Base-by-base conservation (phyloP, 164 flowering plant species). In the Vitis cinerea region DNA sequence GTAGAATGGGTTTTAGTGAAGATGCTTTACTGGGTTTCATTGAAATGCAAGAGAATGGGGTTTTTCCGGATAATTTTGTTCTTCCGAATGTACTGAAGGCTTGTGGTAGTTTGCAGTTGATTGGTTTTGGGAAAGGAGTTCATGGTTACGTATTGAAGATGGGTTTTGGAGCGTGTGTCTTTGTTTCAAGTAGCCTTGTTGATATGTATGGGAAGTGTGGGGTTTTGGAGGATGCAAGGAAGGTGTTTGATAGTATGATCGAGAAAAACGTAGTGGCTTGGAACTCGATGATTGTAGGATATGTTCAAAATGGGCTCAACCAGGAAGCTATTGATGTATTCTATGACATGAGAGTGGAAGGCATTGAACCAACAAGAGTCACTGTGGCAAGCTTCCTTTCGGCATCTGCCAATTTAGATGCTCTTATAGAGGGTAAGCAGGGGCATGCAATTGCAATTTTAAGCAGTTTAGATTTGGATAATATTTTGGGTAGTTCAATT, bases 141-240 rank as follows among this genome's bases (percentile, higher is more conserved):
- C 97, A 90, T 78, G 93, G 89, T 65, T 86, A 79, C 80, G 86
- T 71, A 19, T n/a, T 87, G 75, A 92, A 90, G 70, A 60, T 80
- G 82, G 91, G 86, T 30, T 77, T 78, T 67, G 76, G 54, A 61
- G 79, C 56, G 44, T 87, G 97, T 80, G 91, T 86, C 4, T 88
- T 75, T 74, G 94, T 88, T 48, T 81, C 85, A 0, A 89, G 90
- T 74, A 86, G 91, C 78, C 77, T 90, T 61, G 82, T 84, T 4
- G 93, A 92, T 79, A 85, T 90, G 92, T 87, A 90, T 77, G 93
- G 94, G 8, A 92, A 92, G 79, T 89, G 91, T 70, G 89, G 91
- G 31, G 23, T 75, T 51, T 67, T 88, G 71, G 82, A 64, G 3
- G 87, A 88, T 61, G 96, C 90, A 12, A 67, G 79, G 69, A 78